Percentiles rank a stretch among this genome's conserved stretches.
phyloP scores from a whole-genome alignment of 306 rosid species.

The Canavalia gladiata region DNA sequence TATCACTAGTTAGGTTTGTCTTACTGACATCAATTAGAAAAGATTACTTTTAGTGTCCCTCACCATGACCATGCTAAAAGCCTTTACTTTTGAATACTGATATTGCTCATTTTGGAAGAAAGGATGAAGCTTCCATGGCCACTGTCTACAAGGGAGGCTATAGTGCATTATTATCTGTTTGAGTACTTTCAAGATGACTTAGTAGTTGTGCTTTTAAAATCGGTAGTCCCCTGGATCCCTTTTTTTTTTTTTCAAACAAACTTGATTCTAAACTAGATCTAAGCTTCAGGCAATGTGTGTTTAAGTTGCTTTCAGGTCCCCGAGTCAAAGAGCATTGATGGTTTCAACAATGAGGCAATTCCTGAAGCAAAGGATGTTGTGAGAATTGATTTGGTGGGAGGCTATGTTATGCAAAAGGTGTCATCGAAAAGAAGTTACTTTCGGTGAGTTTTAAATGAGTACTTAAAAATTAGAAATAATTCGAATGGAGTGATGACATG shows the following conservation, averaged over 20 bases:
- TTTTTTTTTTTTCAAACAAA: not conserved
- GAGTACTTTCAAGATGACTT: conserved; percentile 92
- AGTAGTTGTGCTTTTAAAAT: conserved; percentile 74
- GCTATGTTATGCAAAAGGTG: conserved; percentile 93
- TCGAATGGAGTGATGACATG: not conserved
- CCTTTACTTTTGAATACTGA: conserved; percentile 54
- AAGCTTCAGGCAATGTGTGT: conserved; percentile 39
- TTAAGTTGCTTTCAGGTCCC: conserved; percentile 64
- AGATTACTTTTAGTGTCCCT: not conserved
- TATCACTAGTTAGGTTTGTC: conserved; percentile 86
- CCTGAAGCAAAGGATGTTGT: conserved; percentile 76
- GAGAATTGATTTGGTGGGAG: conserved; percentile 91
- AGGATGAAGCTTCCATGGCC: conserved; percentile 98
- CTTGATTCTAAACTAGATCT: conserved; percentile 28
- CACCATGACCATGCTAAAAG: conserved; percentile 14
- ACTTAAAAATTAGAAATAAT: not conserved
- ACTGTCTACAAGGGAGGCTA: conserved; percentile 84
- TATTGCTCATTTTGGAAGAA: conserved; percentile 74
- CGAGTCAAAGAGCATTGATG: conserved; percentile 58
- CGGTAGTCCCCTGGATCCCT: conserved; percentile 62
- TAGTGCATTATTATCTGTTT: conserved; percentile 79
- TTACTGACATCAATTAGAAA: conserved; percentile 3
- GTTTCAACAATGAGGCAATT: conserved; percentile 64
- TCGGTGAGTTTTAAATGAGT: conserved; percentile 66
- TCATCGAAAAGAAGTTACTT: conserved; percentile 85